These are phyloP conservation scores for Wickerhamomyces alni DNA, from an alignment of 805 yeast species.

Conservation along the genomic window DNA sequence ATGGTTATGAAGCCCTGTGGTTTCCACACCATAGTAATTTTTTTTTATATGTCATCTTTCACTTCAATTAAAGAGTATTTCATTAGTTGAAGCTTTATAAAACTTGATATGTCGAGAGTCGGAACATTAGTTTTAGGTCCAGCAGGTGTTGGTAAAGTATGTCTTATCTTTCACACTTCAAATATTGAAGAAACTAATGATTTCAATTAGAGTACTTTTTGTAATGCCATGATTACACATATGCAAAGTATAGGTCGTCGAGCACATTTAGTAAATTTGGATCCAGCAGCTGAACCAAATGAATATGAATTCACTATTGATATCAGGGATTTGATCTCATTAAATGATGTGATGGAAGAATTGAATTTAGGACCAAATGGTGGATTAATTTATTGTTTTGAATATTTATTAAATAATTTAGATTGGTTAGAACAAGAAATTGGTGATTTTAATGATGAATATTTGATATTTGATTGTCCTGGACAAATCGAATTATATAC, in stretches of 20 bases:
- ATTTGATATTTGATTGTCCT: slow-evolving; percentile 91
- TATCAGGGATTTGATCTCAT: slow-evolving; percentile 81
- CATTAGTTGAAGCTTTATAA: no score
- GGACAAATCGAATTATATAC: slow-evolving; percentile 95
- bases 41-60: no score
- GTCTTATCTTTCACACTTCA: slow-evolving; percentile 2
- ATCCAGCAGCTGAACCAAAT: slow-evolving; percentile 94
- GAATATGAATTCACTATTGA: slow-evolving; percentile 91
- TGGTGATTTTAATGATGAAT: slow-evolving; percentile 94
- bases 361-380: slow-evolving; percentile 93
- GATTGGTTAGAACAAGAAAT: slow-evolving; percentile 98
- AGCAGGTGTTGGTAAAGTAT: slow-evolving; percentile 87
- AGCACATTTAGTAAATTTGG: slow-evolving; percentile 91
- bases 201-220: slow-evolving; percentile 58
- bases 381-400: slow-evolving; percentile 88
- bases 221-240: slow-evolving; percentile 79
- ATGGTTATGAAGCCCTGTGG: no score
- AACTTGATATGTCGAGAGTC: slow-evolving; percentile 97
- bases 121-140: slow-evolving; percentile 95
- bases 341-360: slow-evolving; percentile 95
- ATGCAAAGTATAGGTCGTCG: slow-evolving; percentile 88
- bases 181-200: not conserved
- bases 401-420: slow-evolving; percentile 77
- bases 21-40: no score
- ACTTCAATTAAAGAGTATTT: no score